Base-by-base conservation (phyloP, 2,329 filamentous ascomycete species). In the Neoarthrinium moseri region DNA sequence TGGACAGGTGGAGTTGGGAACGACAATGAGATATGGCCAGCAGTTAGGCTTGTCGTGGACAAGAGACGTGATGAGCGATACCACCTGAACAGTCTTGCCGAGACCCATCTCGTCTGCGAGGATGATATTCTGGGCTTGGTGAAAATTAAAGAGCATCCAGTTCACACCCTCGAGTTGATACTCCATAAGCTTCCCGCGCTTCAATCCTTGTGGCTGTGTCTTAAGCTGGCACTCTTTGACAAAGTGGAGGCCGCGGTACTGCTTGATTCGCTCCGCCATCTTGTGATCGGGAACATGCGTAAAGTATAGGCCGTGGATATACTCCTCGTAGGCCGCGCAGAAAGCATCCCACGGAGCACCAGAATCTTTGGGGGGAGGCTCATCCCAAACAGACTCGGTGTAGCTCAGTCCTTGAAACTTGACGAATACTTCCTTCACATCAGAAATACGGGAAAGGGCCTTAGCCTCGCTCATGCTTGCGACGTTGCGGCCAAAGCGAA, bases 81-180 rank as follows among this genome's bases (percentile, higher is more conserved):
- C 87, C 43, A 96, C 84, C 63, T 99, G 94, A 24, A 99, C 89
- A 0, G 94, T 99, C 71, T 99, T 99, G 24, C 94, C 94, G 2
- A 99, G 80, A 32, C 94, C 94, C 94, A 99, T 99, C 62, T 99
- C 94, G 61, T 99, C 94, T 0, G 94, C 94, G 6, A 97, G 78
- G 48, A 97, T 92, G 22, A 91, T 87, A 58, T 94, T 97, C 60
- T 88, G 84, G 55, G 84, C 77, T 41, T 80, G 75, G 57, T 91
- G 87, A 74, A 89, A 97, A 61, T 94, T 94, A 63, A 88, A 91
- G 48, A 96, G 85, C 3, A 99, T 79, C 91, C 94, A 99, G 58
- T 97, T 96, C 42, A 96, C 73, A 17, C 94, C 94, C 48, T 96
- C 89, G 35, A 95, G 70, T 63, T 99, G 94, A 59, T 99, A 97